Conservation (phyloP, 2,329 filamentous ascomycete species). For the Cladophialophora immunda region DNA sequence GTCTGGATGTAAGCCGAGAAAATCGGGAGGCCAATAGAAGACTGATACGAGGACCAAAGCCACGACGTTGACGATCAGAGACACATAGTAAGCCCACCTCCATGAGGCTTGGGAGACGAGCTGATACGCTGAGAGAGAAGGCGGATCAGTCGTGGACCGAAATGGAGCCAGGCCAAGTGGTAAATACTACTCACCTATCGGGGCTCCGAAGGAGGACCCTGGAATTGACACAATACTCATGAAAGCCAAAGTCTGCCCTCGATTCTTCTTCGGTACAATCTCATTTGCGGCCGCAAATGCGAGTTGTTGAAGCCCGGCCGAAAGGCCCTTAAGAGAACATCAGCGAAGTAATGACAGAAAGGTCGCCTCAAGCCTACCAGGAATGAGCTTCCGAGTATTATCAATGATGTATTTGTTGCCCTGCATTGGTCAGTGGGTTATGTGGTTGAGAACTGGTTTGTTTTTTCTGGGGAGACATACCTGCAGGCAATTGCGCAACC, state of each 20-base stretch:
- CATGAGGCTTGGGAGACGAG: constrained; percentile 18
- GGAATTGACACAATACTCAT: constrained; percentile 28
- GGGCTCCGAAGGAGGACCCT: constrained; percentile 23
- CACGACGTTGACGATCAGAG: constrained; percentile 23
- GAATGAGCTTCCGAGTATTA: constrained; percentile 27
- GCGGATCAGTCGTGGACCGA: constrained; percentile 1
- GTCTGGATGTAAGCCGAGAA: constrained; percentile 26
- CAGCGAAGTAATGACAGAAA: constrained; percentile 1
- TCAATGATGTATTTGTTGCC: constrained; percentile 18
- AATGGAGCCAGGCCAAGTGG: not conserved
- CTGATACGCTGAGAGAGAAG: constrained; percentile 15
- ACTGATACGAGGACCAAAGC: constrained; percentile 22
- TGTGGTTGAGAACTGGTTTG: not conserved
- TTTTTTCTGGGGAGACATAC: not conserved
- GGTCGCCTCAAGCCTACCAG: constrained; percentile 9
- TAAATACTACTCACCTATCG: constrained; percentile 20
- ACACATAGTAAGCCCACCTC: constrained; percentile 30
- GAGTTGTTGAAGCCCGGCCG: constrained; percentile 25
- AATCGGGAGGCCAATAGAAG: constrained; percentile 33
- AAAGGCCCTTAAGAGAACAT: constrained; percentile 16
- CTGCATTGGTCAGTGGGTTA: constrained; percentile 14
- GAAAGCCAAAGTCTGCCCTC: constrained; percentile 27
- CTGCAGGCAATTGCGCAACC: constrained; percentile 24
- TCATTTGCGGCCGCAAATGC: constrained; percentile 28
- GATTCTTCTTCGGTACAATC: constrained; percentile 30